Evolutionary conservation across 768 basidiomycete species (phyloP).

Genomic region (Termitomyces sp.): DNA sequence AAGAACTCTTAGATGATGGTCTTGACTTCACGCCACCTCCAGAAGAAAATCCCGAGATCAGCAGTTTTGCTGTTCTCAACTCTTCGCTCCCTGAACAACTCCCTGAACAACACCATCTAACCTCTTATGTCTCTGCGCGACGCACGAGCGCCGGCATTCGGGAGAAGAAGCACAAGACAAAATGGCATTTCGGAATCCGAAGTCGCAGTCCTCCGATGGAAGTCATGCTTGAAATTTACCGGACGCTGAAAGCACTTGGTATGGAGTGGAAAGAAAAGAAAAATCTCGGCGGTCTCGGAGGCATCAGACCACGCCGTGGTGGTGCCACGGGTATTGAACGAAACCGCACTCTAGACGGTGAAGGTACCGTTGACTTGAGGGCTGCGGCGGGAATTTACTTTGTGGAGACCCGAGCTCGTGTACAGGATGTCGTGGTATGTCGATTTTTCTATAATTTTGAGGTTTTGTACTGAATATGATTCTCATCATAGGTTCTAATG

Average conservation of each 20-base stretch:
- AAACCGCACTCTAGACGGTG: conserved; percentile 55
- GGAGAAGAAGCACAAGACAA: conserved; percentile 73
- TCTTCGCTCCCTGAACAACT: conserved; percentile 72
- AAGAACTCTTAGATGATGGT: conserved; percentile 30
- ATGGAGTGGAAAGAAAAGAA: conserved; percentile 99
- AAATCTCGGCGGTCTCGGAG: conserved; percentile 68
- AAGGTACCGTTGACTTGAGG: conserved; percentile 56
- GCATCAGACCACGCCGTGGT: conserved; percentile 30
- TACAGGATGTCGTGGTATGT: conserved; percentile 88
- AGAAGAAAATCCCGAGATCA: conserved; percentile 34
- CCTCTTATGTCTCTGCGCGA: conserved; percentile 58
- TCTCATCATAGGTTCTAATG: conserved; percentile 71
- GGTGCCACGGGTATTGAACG: conserved; percentile 49
- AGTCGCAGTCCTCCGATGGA: conserved; percentile 96
- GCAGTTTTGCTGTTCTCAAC: conserved; percentile 84
- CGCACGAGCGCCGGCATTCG: conserved; percentile 30
- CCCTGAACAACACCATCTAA: conserved; percentile 60
- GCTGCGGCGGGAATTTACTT: conserved; percentile 80
- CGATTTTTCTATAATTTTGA: conserved; percentile 1
- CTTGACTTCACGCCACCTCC: conserved; percentile 24
- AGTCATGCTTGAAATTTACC: conserved; percentile 98
- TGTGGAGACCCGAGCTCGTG: conserved; percentile 87
- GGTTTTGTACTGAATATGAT: background rate
- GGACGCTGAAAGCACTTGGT: conserved; percentile 80
- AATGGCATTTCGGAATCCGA: conserved; percentile 98